Percentiles rank a stretch among this genome's conserved stretches.
Conservation (phyloP, 1,284 basidiomycete species). For the Rhodotorula mucilaginosa region DNA sequence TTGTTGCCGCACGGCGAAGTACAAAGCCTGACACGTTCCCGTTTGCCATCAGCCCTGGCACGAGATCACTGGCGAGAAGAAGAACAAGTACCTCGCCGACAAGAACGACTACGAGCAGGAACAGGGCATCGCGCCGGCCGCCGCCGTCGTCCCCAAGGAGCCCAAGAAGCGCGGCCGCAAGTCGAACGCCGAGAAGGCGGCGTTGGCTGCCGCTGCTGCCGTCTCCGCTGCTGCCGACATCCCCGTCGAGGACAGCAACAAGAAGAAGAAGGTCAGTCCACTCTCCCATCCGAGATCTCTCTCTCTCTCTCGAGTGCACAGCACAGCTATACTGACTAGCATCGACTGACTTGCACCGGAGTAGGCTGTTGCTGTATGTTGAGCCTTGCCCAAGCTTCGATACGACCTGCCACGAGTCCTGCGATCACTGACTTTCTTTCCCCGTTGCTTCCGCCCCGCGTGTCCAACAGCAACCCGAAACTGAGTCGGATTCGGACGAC, state of each 20-base stretch:
- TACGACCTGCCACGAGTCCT: no score
- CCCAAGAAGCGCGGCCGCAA: slow-evolving; percentile 41
- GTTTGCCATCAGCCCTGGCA: slow-evolving; percentile 24
- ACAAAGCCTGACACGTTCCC: background rate
- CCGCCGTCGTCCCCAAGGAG: slow-evolving; percentile 11
- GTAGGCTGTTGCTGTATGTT: background rate
- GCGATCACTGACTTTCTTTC: background rate
- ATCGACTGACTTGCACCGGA: no score
- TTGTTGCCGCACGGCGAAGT: background rate
- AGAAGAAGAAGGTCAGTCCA: slow-evolving; percentile 22
- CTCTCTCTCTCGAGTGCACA: background rate
- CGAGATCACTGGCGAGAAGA: slow-evolving; percentile 31
- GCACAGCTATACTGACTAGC: no score
- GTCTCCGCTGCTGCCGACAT: slow-evolving; percentile 21
- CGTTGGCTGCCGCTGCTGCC: slow-evolving; percentile 3
- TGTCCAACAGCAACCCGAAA: slow-evolving; percentile 3
- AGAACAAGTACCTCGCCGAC: slow-evolving; percentile 17
- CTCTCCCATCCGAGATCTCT: background rate
- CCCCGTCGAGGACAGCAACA: slow-evolving; percentile 23
- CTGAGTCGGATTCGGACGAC: slow-evolving; percentile 7
- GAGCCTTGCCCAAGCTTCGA: background rate
- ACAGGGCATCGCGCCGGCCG: background rate
- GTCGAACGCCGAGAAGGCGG: slow-evolving; percentile 22
- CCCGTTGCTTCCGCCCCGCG: background rate
- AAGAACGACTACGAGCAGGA: slow-evolving; percentile 34